Evolutionary conservation across 306 rosid genomes (phyloP).

Genomic region (Sesbania bispinosa): DNA sequence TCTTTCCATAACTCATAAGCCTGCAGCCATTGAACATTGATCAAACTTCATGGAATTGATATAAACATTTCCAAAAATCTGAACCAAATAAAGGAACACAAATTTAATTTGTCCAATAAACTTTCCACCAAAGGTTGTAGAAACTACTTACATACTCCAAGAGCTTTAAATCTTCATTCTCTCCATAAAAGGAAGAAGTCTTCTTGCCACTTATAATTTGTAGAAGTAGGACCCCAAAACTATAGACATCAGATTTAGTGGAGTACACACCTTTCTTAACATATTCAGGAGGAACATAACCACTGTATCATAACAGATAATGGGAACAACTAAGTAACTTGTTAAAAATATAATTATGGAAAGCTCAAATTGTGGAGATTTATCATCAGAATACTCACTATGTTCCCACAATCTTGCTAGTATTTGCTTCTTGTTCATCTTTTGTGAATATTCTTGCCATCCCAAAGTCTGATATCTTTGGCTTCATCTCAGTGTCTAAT

Average conservation of each 20-base stretch:
- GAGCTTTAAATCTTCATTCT: slow-evolving; percentile 4
- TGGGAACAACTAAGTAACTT: no score
- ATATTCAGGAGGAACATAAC: slow-evolving; percentile 26
- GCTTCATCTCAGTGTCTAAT: slow-evolving; percentile 29
- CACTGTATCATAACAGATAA: slow-evolving; percentile 18
- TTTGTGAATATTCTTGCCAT: slow-evolving; percentile 48
- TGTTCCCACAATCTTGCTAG: slow-evolving; percentile 40
- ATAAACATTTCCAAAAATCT: no score
- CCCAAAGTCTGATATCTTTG: slow-evolving; percentile 58
- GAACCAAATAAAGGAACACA: no score
- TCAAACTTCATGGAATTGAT: background rate
- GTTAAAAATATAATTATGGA: background rate
- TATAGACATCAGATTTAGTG: slow-evolving; percentile 30
- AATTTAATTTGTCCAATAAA: background rate
- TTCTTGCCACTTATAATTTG: slow-evolving; percentile 42
- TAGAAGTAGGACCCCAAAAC: slow-evolving; percentile 40
- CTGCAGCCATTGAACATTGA: slow-evolving; percentile 12
- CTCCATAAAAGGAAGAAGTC: background rate
- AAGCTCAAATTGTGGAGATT: background rate
- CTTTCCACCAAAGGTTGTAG: no score
- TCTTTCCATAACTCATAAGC: slow-evolving; percentile 39
- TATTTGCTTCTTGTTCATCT: slow-evolving; percentile 36
- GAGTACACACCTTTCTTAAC: slow-evolving; percentile 28
- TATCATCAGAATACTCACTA: slow-evolving; percentile 10
- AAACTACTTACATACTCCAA: slow-evolving; percentile 32